phyloP scores from a whole-genome alignment of 1,284 basidiomycete genomes.

The Ceratobasidium papillatum region DNA sequence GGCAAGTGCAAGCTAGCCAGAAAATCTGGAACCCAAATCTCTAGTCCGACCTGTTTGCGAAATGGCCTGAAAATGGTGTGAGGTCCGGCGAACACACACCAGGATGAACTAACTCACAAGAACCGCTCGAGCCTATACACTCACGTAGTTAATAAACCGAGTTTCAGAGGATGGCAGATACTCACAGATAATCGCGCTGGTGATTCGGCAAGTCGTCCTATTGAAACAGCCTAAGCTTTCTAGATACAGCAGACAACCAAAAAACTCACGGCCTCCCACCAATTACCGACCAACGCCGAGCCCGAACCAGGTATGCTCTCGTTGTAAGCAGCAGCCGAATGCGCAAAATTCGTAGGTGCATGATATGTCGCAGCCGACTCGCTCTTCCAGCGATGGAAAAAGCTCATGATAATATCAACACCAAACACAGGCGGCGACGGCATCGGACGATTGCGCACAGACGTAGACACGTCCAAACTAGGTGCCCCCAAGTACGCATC shows the following conservation, averaged over 20 bases:
- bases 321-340: not conserved
- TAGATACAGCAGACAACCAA: too few species aligned
- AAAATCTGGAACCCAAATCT: slow-evolving; percentile 38
- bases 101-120: not conserved
- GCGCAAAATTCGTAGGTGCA: not conserved
- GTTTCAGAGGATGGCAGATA: not conserved
- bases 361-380: slow-evolving; percentile 5
- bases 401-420: slow-evolving; percentile 11
- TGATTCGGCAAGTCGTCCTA: slow-evolving; percentile 21
- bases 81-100: not conserved
- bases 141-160: not conserved
- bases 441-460: slow-evolving; percentile 8
- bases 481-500: slow-evolving; percentile 20
- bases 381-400: slow-evolving; percentile 18
- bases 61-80: slow-evolving; percentile 13
- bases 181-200: slow-evolving; percentile 23
- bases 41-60: slow-evolving; percentile 23
- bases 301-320: not conserved
- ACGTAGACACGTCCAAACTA: not conserved
- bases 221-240: not conserved
- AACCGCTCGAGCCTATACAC: slow-evolving; percentile 11
- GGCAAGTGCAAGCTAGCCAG: slow-evolving; percentile 19
- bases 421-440: slow-evolving; percentile 35
- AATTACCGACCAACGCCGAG: slow-evolving; percentile 30
- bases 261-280: slow-evolving; percentile 29